Conservation (phyloP, 345 rosid genomes). For the Dipteronia sinensis region DNA sequence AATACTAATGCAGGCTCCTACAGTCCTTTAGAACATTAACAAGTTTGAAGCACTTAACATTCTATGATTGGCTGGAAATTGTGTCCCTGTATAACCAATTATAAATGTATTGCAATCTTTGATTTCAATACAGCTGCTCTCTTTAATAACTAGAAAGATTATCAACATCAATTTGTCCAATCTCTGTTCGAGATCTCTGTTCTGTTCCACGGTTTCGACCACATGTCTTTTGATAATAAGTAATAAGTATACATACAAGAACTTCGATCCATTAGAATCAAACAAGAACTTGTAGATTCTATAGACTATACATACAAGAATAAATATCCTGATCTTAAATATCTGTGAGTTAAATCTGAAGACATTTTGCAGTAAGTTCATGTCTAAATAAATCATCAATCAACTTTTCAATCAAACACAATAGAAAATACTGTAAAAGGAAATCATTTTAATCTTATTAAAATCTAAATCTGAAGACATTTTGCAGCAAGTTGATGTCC, state of each 20-base stretch:
- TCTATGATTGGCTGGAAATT: not conserved
- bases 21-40: not conserved
- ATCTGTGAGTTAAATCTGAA: too few species aligned
- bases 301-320: not conserved
- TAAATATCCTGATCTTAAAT: too few species aligned
- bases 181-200: too few species aligned
- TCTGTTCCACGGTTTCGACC: not conserved
- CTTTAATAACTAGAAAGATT: not conserved
- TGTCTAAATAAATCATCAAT: too few species aligned
- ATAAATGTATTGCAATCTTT: not conserved
- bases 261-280: not conserved
- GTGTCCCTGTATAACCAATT: not conserved
- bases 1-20: not conserved
- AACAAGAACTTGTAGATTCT: not conserved
- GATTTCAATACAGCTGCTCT: not conserved
- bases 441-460: too few species aligned
- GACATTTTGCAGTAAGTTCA: too few species aligned
- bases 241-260: too few species aligned
- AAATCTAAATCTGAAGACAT: not conserved
- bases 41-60: not conserved
- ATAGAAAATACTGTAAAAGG: too few species aligned
- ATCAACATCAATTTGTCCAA: not conserved
- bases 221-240: not conserved
- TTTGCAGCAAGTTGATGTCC: not conserved
- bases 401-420: too few species aligned